Base-by-base conservation (phyloP, 2,329 filamentous ascomycete genomes). In the Epichloe gansuensis region DNA sequence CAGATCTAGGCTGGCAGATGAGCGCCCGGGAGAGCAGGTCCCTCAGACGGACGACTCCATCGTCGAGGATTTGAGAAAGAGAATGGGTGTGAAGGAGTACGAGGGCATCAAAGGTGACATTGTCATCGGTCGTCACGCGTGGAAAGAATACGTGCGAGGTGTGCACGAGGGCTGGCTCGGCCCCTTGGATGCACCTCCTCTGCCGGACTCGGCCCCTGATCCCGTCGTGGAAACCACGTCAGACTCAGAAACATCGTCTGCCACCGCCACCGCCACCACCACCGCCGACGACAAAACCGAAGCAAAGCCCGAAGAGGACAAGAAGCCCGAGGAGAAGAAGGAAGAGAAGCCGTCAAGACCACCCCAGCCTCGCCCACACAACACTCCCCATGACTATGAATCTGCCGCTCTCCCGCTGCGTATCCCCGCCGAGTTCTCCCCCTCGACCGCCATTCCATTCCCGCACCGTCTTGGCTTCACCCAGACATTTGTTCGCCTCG, bases 111-210 rank as follows among this genome's bases (percentile, higher is more conserved):
- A 78, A 56, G 93, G 93, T 44, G 91, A 97, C 64, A 76, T 98
- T 49, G 82, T 97, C 17, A 81, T 98, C 60, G 93, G 93, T 12
- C 75, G 91, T 52, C 87, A 96, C 65, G 84, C 91, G 9, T 98
- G 93, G 93, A 98, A 96, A 71, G 93, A 98, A 69, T 98, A 97
- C 66, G 74, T 97, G 25, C 78, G 90, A 53, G 93, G 93, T 45
- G 64, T 97, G 58, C 93, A 98, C 65, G 93, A 98, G 69, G 93
- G 93, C 52, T 98, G 93, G 91, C 72, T 98, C 25, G 91, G 93
- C 0, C 89, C 93, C 7, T 71, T 95, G 43, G 80, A 85, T 54
- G 69, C 81, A 52, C 85, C 85, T 2, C 61, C 65, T 31, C 64
- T 70, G 51, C 53, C 62, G 36, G 57, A 62, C 48, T 38, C 51